Base-by-base conservation (phyloP, 176 grass and related monocot species). In the Guadua angustifolia region DNA sequence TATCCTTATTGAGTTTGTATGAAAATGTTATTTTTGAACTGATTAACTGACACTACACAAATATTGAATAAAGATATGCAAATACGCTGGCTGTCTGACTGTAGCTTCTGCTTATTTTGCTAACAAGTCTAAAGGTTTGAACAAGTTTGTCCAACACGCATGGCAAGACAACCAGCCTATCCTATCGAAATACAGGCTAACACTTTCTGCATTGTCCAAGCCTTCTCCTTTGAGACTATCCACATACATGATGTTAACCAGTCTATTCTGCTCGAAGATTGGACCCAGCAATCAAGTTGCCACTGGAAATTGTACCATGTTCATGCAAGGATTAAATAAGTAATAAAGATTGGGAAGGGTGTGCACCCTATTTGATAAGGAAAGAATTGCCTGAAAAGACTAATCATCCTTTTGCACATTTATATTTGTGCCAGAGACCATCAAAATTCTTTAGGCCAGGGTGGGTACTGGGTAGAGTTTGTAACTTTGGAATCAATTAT, bases 151-250 rank as follows among this genome's bases (percentile, higher is more conserved):
- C 17, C 26, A 40, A 35, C 45, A 57, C 19, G 21, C 55, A 57
- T 57, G 19, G 8, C 55, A 57, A 21, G 55, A n/a, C 55, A 57
- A 7, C 21, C n/a, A n/a, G n/a, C 55, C 4, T 57, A 4, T 57
- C n/a, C 21, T 59, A 59, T 24, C n/a, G 4, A 59, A 59, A 59
- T 59, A 3, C 9, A 59, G 56, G 50, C 21, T 69, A 66, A 72
- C 45, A 40, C 13, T 71, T 71, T 59, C 35, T 77, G 55, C 11
- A 5, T 47, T 79, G 11, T 35, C 18, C 19, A 63, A 63, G 66
- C 45, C 16, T 80, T 75, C 13, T 66, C 14, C 36, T 84, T 59
- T 43, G 73, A 44, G 10, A 76, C 42, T 53, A 81, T 75, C 26
- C 25, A 59, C 16, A 68, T 58, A 35, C 5, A 49, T 4, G 51